Evolutionary conservation across 306 rosid genomes (phyloP).

Genomic region (Prunus mongolica): DNA sequence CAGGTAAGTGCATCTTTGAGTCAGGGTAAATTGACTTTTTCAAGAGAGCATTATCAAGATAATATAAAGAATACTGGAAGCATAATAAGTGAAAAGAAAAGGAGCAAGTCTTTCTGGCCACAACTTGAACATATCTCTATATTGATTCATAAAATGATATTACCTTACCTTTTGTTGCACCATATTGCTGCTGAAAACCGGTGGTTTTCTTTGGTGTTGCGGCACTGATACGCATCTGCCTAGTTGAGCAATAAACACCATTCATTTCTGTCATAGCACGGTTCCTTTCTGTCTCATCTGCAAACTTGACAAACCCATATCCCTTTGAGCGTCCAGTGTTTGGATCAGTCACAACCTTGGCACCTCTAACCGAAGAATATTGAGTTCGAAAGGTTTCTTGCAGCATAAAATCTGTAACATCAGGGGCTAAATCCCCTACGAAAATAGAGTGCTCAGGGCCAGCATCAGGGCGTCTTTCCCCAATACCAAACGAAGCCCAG

Average conservation of each 20-base stretch:
- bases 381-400: constrained; percentile 74
- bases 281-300: constrained; percentile 77
- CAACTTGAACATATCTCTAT: background rate
- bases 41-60: background rate
- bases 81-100: background rate
- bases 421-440: constrained; percentile 90
- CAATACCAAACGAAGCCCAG: constrained; percentile 94
- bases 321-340: constrained; percentile 79
- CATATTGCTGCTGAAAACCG: constrained; percentile 59
- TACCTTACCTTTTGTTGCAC: constrained; percentile 48
- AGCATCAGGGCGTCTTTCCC: constrained; percentile 76
- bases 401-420: constrained; percentile 79
- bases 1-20: background rate
- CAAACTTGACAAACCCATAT: constrained; percentile 84
- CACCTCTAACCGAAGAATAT: constrained; percentile 85
- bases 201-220: constrained; percentile 80
- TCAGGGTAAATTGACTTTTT: background rate
- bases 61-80: background rate
- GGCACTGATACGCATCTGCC: constrained; percentile 93
- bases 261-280: constrained; percentile 94
- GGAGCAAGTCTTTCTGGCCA: background rate
- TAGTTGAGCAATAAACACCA: constrained; percentile 78
- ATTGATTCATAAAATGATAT: background rate
- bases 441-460: constrained; percentile 91
- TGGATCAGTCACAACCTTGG: constrained; percentile 87